Evolutionary conservation across 108 stramenopile species (phyloP).

Genomic region (Nitzschia sp.): DNA sequence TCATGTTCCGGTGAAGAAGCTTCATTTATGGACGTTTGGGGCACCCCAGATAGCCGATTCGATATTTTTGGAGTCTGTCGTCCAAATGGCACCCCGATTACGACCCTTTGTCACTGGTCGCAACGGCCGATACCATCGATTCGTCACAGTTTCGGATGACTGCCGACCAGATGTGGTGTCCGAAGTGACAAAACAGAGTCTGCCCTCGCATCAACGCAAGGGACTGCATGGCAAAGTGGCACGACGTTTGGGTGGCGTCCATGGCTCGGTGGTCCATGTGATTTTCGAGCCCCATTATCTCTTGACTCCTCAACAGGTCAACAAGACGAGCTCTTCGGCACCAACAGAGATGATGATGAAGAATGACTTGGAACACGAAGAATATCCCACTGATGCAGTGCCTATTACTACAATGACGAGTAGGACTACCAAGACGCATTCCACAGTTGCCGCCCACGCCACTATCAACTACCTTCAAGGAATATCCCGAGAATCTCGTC

Average conservation of each 20-base stretch:
- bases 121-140: constrained; percentile 25
- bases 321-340: background rate
- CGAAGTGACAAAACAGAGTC: constrained; percentile 12
- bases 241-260: constrained; percentile 30
- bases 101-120: constrained; percentile 25
- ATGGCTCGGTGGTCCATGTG: constrained; percentile 22
- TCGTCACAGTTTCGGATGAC: constrained; percentile 35
- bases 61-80: constrained; percentile 36
- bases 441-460: constrained; percentile 33
- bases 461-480: constrained; percentile 34
- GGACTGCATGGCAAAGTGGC: constrained; percentile 27
- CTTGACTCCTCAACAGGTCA: constrained; percentile 23
- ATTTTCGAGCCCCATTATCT: constrained; percentile 31
- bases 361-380: background rate
- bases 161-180: constrained; percentile 35
- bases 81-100: constrained; percentile 21
- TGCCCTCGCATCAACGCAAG: constrained; percentile 15
- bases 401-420: background rate
- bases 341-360: too few relatives aligned
- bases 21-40: constrained; percentile 56
- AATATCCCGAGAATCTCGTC: constrained; percentile 31
- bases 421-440: constrained; percentile 14
- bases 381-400: background rate
- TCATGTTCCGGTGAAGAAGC: background rate
- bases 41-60: constrained; percentile 50